Percentiles rank a stretch among this genome's conserved stretches.
These are phyloP conservation scores for Waltiozyma sp. DNA, from an alignment of 1,139 yeast genomes.

Conservation along the genomic window DNA sequence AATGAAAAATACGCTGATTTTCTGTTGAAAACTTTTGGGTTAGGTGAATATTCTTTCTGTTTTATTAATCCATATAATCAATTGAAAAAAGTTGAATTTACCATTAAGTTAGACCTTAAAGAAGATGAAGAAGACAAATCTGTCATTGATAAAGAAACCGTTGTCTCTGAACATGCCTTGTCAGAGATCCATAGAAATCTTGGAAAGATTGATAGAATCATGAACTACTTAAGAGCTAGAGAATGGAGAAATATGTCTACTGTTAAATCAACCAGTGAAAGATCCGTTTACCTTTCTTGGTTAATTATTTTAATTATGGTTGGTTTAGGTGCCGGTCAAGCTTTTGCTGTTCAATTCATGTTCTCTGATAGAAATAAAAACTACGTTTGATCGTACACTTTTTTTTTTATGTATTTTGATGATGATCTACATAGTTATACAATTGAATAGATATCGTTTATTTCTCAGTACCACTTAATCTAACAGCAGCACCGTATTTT, in stretches of 20 bases:
- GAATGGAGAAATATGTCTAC: conserved; percentile 68
- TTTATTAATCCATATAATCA: conserved; percentile 56
- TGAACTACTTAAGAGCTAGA: conserved; percentile 59
- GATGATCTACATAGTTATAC: too few relatives aligned
- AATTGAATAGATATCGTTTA: too few relatives aligned
- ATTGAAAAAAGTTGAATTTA: conserved; percentile 55
- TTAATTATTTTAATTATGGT: conserved; percentile 53
- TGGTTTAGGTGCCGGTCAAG: conserved; percentile 54
- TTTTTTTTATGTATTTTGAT: background rate
- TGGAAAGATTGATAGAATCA: conserved; percentile 45
- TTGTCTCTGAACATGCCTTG: conserved; percentile 43
- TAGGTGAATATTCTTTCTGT: conserved; percentile 60
- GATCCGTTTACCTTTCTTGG: conserved; percentile 53
- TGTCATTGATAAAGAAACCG: conserved; percentile 38
- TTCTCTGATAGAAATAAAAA: conserved; percentile 29
- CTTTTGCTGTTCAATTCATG: conserved; percentile 42
- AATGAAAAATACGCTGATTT: conserved; percentile 52
- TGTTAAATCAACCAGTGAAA: conserved; percentile 52
- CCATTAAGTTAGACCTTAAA: conserved; percentile 41
- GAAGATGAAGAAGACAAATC: conserved; percentile 39
- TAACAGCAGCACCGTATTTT: conserved; percentile 95
- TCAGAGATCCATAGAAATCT: conserved; percentile 49
- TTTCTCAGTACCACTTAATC: conserved; percentile 89
- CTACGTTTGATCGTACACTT: conserved; percentile 19
- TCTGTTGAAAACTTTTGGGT: conserved; percentile 35